These are phyloP conservation scores for Xylaria intraflava DNA, from an alignment of 495 filamentous ascomycete genomes.

Conservation along the genomic window DNA sequence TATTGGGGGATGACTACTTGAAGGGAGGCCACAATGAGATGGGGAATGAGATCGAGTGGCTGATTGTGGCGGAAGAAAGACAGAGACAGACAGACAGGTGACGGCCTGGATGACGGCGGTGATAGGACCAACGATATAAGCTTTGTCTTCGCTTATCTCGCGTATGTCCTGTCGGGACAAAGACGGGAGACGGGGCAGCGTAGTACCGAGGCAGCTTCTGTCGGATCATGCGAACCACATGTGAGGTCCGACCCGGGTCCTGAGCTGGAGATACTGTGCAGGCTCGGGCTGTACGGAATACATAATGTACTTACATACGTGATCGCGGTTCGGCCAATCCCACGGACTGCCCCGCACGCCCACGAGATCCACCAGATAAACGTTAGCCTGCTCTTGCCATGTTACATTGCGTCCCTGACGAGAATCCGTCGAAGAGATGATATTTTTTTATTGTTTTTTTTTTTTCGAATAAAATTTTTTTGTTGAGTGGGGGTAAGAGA, in stretches of 20 bases:
- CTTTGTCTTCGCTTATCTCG: conserved; percentile 7
- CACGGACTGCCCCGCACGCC: neutral
- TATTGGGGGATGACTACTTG: neutral
- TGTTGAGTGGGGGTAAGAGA: neutral
- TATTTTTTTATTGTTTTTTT: too few relatives aligned
- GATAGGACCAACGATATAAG: neutral
- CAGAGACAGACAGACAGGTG: neutral
- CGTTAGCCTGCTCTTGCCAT: neutral
- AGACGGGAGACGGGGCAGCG: neutral
- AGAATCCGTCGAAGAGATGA: neutral
- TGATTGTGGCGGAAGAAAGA: neutral
- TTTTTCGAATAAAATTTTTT: too few relatives aligned
- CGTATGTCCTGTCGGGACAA: neutral
- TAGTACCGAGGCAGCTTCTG: too few relatives aligned
- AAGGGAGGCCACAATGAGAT: neutral
- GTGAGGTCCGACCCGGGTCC: too few relatives aligned
- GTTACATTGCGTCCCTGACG: neutral
- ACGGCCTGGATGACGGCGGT: neutral
- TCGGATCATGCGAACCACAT: too few relatives aligned
- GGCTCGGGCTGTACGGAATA: neutral
- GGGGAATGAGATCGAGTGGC: too few relatives aligned
- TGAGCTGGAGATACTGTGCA: neutral
- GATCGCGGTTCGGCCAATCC: neutral
- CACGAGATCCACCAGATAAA: neutral
- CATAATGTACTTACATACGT: neutral